Conservation (phyloP, 2,329 filamentous ascomycete genomes). For the Xylaria digitata region DNA sequence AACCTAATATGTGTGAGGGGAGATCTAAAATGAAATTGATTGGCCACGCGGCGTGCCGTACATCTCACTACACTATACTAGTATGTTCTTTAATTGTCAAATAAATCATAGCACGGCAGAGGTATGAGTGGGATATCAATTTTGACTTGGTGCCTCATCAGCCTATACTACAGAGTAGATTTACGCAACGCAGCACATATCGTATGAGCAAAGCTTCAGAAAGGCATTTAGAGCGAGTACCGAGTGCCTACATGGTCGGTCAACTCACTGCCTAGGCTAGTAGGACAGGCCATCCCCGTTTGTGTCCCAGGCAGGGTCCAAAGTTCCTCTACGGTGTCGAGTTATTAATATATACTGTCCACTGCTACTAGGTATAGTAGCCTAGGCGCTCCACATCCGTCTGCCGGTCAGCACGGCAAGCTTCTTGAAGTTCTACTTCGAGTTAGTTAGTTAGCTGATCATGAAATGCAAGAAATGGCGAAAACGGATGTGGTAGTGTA, state of each 20-base stretch:
- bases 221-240: conserved; percentile 9
- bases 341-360: conserved; percentile 9
- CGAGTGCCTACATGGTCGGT: too few species aligned
- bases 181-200: conserved; percentile 7
- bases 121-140: conserved; percentile 4
- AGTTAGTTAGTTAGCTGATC: neutral
- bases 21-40: too few species aligned
- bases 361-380: neutral
- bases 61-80: too few species aligned
- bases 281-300: neutral
- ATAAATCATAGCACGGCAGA: conserved; percentile 1
- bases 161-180: neutral
- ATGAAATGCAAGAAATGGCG: conserved; percentile 27
- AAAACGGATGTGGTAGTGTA: conserved; percentile 22
- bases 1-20: too few species aligned
- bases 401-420: conserved; percentile 32
- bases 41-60: too few species aligned
- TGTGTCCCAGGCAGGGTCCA: conserved; percentile 1
- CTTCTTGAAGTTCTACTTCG: conserved; percentile 17
- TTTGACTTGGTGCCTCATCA: neutral
- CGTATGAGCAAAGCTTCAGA: conserved; percentile 26
- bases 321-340: conserved; percentile 21
- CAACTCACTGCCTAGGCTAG: too few species aligned
- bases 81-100: too few species aligned
- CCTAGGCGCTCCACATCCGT: conserved; percentile 12